Base-by-base conservation (phyloP, 257 asterid genomes). In the Solanum ossicruentum region DNA sequence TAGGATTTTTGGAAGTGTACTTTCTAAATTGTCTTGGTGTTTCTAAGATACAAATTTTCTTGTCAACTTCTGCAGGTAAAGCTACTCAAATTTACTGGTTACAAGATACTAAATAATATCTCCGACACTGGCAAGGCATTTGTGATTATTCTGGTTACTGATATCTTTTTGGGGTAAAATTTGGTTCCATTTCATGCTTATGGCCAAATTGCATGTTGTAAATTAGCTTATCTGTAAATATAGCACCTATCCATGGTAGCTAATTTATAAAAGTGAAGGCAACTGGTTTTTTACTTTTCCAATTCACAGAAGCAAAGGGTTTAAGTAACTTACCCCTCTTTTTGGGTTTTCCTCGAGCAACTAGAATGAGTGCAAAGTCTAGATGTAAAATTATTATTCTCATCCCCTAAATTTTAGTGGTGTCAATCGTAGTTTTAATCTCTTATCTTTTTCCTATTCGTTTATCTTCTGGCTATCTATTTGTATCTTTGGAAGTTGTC, bases 61-160 rank as follows among this genome's bases (percentile, higher is more conserved):
- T 85, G 82, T 78, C 84, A 60, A 57, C 83, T 84, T 81, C 83
- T 89, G 88, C 97, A 95, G 99, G 98, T 95, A 51, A 92, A 98
- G 79, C 88, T 97, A 93, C 96, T 97, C 93, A 97, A 92, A 91
- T 97, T 97, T 89, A 95, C 98, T 3, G 98, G 99, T 69, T 93
- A 95, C 88, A 97, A 95, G 91, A 87, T 95, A 84, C 57, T 97
- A 88, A 97, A 94, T 84, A 97, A 94, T 86, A 75, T 93, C 67
- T 89, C 98, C 16, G 98, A 97, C 89, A 90, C 97, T 0, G 98
- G 98, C 87, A 97, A 97, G 92, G 99, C 98, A 21, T 93, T 97
- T 86, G 88, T 92, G 36, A 93, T 97, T 45, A 94, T 97, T 71
- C 98, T 97, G 84, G 54, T 92, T 89, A 92, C 98, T 0, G 99